phyloP scores from a whole-genome alignment of 2,329 filamentous ascomycete genomes.

The Hypoxylon sp. region DNA sequence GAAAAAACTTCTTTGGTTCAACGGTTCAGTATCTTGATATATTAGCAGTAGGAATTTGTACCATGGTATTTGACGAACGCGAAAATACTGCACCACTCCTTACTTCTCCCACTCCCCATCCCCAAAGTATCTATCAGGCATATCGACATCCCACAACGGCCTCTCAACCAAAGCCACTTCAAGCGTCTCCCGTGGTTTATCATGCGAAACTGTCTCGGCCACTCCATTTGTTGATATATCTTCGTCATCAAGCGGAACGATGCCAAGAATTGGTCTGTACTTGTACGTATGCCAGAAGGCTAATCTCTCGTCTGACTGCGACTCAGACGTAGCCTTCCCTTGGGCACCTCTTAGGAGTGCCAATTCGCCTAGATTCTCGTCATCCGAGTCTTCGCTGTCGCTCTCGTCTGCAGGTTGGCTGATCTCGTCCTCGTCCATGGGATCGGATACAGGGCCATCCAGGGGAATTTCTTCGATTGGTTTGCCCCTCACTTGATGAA shows the following conservation, averaged over 20 bases:
- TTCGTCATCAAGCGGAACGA: conserved; percentile 63
- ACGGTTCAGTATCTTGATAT: background rate
- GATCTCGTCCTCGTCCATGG: conserved; percentile 52
- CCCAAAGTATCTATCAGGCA: conserved; percentile 78
- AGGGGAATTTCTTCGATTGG: conserved; percentile 49
- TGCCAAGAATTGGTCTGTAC: conserved; percentile 91
- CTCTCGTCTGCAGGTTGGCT: conserved; percentile 51
- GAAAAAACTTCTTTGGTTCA: background rate
- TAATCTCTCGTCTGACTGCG: conserved; percentile 44
- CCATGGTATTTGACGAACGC: background rate
- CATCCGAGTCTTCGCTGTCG: conserved; percentile 55
- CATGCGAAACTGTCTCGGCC: conserved; percentile 25
- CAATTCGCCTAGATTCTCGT: conserved; percentile 54
- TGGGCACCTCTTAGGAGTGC: conserved; percentile 51
- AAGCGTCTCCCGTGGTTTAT: conserved; percentile 58
- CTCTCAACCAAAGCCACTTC: conserved; percentile 93
- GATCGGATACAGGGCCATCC: conserved; percentile 47
- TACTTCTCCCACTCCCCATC: conserved; percentile 67
- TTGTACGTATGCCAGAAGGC: conserved; percentile 87
- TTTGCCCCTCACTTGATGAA: conserved; percentile 44
- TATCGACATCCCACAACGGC: conserved; percentile 84
- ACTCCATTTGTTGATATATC: conserved; percentile 51
- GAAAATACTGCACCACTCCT: conserved; percentile 17
- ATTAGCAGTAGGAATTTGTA: background rate
- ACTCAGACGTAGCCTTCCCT: conserved; percentile 48